These are phyloP conservation scores for Penicillium sp. DNA, from an alignment of 2,329 filamentous ascomycete species.

Conservation along the genomic window DNA sequence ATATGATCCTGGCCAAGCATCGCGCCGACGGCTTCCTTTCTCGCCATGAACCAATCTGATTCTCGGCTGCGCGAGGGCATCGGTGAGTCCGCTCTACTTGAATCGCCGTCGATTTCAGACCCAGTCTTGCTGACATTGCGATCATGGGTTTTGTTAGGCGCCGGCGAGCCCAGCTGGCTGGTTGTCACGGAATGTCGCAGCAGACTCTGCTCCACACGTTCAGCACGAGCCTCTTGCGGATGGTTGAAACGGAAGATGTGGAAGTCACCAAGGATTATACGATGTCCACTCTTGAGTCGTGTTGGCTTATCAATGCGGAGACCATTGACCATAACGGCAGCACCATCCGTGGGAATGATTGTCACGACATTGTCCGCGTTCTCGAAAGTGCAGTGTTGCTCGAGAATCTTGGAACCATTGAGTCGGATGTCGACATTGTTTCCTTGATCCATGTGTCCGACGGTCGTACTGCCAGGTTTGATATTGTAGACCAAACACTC, in stretches of 20 bases:
- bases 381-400: constrained; percentile 92
- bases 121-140: constrained; percentile 76
- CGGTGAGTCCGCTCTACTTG: constrained; percentile 79
- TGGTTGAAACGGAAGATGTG: constrained; percentile 99
- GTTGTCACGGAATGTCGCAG: constrained; percentile 78
- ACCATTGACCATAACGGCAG: constrained; percentile 97
- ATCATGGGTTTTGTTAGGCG: constrained; percentile 71
- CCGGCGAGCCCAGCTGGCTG: constrained; percentile 67
- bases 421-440: constrained; percentile 85
- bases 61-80: constrained; percentile 72
- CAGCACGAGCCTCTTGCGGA: constrained; percentile 90
- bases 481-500: constrained; percentile 98
- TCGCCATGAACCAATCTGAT: constrained; percentile 92
- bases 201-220: constrained; percentile 84
- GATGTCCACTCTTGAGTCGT: constrained; percentile 85
- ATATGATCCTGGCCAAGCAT: constrained; percentile 91
- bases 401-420: constrained; percentile 89
- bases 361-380: constrained; percentile 94
- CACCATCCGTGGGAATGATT: constrained; percentile 84
- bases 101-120: constrained; percentile 74
- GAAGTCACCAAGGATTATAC: constrained; percentile 95
- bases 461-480: constrained; percentile 90
- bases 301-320: constrained; percentile 84
- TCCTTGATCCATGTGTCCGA: constrained; percentile 89
- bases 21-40: constrained; percentile 88